Evolutionary conservation across 352 stramenopile species (phyloP).

Genomic region (Pythium biforme): DNA sequence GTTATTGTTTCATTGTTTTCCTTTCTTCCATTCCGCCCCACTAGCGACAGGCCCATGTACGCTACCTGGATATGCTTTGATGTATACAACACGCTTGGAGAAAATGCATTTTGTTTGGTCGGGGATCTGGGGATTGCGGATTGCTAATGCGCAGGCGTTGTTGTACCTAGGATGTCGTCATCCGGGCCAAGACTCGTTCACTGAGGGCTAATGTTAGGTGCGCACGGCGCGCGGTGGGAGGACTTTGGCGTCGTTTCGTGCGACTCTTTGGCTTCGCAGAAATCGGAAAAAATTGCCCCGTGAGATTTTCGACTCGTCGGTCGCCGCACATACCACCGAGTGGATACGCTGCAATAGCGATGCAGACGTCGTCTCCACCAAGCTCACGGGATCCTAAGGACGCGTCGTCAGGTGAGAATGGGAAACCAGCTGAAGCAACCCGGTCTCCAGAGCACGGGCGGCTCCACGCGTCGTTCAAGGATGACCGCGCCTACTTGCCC

Average conservation of each 20-base stretch:
- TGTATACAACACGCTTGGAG: slow-evolving; percentile 2
- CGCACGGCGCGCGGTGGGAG: not conserved
- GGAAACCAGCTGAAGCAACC: not conserved
- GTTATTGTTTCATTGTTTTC: slow-evolving; percentile 8
- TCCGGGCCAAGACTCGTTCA: too few relatives aligned
- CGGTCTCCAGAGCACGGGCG: slow-evolving; percentile 37
- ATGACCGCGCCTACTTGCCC: slow-evolving; percentile 47
- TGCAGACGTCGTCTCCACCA: not conserved
- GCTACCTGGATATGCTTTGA: slow-evolving; percentile 1
- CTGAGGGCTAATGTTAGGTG: slow-evolving; percentile 22
- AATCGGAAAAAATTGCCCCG: not conserved
- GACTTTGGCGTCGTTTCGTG: slow-evolving; percentile 29
- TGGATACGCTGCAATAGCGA: not conserved
- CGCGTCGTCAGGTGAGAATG: not conserved
- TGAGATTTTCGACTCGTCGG: not conserved
- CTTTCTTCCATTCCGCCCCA: not conserved
- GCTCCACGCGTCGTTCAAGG: slow-evolving; percentile 48
- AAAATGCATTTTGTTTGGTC: slow-evolving; percentile 7
- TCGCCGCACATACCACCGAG: not conserved
- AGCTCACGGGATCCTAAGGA: not conserved
- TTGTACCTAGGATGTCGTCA: too few relatives aligned
- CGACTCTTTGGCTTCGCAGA: slow-evolving; percentile 11
- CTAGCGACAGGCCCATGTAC: slow-evolving; percentile 10
- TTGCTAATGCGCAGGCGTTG: not conserved
- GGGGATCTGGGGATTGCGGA: not conserved